A percentile compares a stretch with the other conserved stretches of the same genome.
phyloP scores from a whole-genome alignment of 139 green algal species.

The Chlorella sp. region DNA sequence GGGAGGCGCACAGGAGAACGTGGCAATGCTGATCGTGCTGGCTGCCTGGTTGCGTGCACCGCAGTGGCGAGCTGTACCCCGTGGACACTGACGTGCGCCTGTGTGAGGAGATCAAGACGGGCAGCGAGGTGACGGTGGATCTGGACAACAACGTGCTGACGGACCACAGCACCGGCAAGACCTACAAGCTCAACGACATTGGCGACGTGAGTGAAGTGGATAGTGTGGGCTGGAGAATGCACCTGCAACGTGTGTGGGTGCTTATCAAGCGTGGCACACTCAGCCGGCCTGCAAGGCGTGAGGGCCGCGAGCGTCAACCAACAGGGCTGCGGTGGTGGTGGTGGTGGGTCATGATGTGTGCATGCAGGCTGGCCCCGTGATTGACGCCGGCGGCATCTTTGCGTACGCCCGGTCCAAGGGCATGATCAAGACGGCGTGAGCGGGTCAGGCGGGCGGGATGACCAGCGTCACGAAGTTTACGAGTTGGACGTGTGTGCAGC shows the following conservation, averaged over 20 bases:
- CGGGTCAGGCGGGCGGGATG: no score
- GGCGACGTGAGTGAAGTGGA: constrained; percentile 82
- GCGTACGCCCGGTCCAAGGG: constrained; percentile 78
- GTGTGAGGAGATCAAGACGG: constrained; percentile 75
- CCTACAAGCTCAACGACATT: constrained; percentile 70
- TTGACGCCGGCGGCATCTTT: constrained; percentile 93
- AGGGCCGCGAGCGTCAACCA: no score
- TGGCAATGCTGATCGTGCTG: not conserved
- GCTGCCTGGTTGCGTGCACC: not conserved
- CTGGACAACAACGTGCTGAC: constrained; percentile 82
- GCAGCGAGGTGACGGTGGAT: constrained; percentile 82
- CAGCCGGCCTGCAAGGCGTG: no score
- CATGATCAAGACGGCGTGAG: constrained; percentile 79
- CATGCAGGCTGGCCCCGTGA: constrained; percentile 78
- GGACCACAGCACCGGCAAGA: constrained; percentile 69
- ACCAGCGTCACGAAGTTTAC: no score
- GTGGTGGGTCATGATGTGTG: not conserved
- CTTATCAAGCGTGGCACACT: no score
- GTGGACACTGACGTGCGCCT: constrained; percentile 72
- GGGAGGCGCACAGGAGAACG: not conserved
- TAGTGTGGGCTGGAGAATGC: no score
- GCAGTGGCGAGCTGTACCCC: constrained; percentile 85
- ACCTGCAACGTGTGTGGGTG: no score
- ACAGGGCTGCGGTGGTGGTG: no score
- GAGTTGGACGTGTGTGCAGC: no score